Evolutionary conservation across 2,329 filamentous ascomycete species (phyloP).

Genomic region (Xylariales sp.): DNA sequence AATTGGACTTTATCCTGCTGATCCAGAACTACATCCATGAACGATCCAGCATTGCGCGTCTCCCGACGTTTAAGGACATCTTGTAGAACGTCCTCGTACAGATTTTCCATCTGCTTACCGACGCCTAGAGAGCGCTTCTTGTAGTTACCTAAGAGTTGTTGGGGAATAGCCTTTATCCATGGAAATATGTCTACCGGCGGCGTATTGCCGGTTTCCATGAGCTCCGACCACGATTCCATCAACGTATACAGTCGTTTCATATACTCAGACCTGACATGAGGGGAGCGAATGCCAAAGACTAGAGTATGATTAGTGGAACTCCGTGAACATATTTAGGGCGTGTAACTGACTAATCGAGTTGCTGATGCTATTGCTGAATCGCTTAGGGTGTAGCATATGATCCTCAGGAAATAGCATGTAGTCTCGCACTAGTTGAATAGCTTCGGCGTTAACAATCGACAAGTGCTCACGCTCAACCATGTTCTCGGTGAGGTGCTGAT

Average conservation of each 20-base stretch:
- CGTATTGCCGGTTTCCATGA: constrained; percentile 60
- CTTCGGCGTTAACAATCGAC: constrained; percentile 59
- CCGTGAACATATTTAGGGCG: neutral
- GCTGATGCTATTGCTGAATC: constrained; percentile 62
- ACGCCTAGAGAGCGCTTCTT: constrained; percentile 52
- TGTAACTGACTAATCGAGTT: constrained; percentile 51
- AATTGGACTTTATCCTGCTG: constrained; percentile 47
- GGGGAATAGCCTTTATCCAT: constrained; percentile 56
- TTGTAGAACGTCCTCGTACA: constrained; percentile 57
- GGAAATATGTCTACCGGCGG: constrained; percentile 63
- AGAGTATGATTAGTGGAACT: neutral
- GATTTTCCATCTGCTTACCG: constrained; percentile 54
- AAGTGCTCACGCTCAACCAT: constrained; percentile 56
- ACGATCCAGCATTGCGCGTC: constrained; percentile 25
- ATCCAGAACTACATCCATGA: constrained; percentile 35
- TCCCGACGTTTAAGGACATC: constrained; percentile 40
- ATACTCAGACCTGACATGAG: constrained; percentile 11
- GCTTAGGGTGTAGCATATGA: constrained; percentile 60
- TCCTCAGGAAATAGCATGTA: constrained; percentile 54
- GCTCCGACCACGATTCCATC: constrained; percentile 52
- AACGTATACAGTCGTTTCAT: constrained; percentile 35
- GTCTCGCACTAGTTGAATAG: constrained; percentile 59
- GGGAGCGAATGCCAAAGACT: constrained; percentile 53
- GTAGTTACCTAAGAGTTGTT: constrained; percentile 56
- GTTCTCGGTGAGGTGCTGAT: constrained; percentile 59